Conservation (phyloP, 2,329 filamentous ascomycete species). For the Aspergillus intermedius region DNA sequence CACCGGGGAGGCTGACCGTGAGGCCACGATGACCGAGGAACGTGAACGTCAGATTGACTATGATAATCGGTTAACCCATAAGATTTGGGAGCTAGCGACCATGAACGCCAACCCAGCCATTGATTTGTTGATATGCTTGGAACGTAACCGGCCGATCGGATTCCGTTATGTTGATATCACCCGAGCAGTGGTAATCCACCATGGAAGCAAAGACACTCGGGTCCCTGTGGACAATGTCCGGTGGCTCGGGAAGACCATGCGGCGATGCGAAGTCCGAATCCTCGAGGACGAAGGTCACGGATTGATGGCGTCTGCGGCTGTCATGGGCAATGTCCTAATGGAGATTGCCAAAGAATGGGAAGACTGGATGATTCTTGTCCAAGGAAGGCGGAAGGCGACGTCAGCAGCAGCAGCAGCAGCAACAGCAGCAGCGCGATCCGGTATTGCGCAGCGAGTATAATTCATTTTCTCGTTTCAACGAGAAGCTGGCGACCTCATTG, state of each 20-base stretch:
- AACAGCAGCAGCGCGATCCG: slow-evolving; percentile 15
- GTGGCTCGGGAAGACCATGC: slow-evolving; percentile 93
- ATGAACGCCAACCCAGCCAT: slow-evolving; percentile 88
- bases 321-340: slow-evolving; percentile 91
- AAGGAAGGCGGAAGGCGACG: slow-evolving; percentile 36
- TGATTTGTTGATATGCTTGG: slow-evolving; percentile 85
- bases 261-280: slow-evolving; percentile 81
- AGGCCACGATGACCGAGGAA: slow-evolving; percentile 21
- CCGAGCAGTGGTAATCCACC: slow-evolving; percentile 83
- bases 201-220: slow-evolving; percentile 81
- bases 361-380: slow-evolving; percentile 63
- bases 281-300: slow-evolving; percentile 90
- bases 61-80: slow-evolving; percentile 78
- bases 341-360: slow-evolving; percentile 95
- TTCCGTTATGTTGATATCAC: slow-evolving; percentile 97
- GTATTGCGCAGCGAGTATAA: slow-evolving; percentile 7
- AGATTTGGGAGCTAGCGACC: slow-evolving; percentile 91
- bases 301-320: slow-evolving; percentile 84
- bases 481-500: not conserved
- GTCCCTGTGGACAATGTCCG: slow-evolving; percentile 92
- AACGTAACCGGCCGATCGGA: slow-evolving; percentile 82
- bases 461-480: not conserved
- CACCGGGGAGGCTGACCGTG: slow-evolving; percentile 3
- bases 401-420: slow-evolving; percentile 12
- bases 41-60: slow-evolving; percentile 49